These are phyloP conservation scores for Massarina eburnea DNA, from an alignment of 2,329 filamentous ascomycete genomes.

Conservation along the genomic window DNA sequence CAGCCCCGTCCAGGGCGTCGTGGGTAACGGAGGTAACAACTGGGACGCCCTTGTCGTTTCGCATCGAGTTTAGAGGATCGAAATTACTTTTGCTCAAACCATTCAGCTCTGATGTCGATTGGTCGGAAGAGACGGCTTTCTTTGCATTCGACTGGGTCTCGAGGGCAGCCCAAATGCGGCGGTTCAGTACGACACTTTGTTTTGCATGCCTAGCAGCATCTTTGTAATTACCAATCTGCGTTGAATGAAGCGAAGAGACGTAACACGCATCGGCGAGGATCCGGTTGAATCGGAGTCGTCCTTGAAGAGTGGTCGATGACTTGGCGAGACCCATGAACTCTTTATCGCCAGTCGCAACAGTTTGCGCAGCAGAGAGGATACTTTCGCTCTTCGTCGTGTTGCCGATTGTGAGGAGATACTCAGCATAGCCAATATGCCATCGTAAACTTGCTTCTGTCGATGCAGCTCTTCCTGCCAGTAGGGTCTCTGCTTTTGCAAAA, in stretches of 20 bases:
- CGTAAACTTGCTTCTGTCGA: constrained; percentile 52
- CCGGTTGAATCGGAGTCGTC: constrained; percentile 49
- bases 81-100: constrained; percentile 17
- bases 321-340: constrained; percentile 33
- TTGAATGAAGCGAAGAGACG: constrained; percentile 65
- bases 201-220: constrained; percentile 53
- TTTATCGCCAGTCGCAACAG: constrained; percentile 29
- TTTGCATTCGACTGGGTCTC: constrained; percentile 43
- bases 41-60: constrained; percentile 30
- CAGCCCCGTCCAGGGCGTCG: constrained; percentile 58
- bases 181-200: constrained; percentile 52
- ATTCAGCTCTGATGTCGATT: constrained; percentile 19
- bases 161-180: constrained; percentile 54
- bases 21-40: constrained; percentile 47
- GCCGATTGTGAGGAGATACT: constrained; percentile 71
- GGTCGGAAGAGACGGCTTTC: constrained; percentile 15
- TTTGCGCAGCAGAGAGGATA: constrained; percentile 32
- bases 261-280: constrained; percentile 63
- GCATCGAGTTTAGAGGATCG: constrained; percentile 32
- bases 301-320: constrained; percentile 35
- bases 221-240: constrained; percentile 55
- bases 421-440: constrained; percentile 71
- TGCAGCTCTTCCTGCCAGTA: constrained; percentile 44
- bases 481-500: constrained; percentile 61
- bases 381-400: constrained; percentile 58